Percentiles rank a stretch among this genome's conserved stretches.
Evolutionary conservation across 164 flowering plant species (phyloP).

Genomic region (Magnolia changhungtana): DNA sequence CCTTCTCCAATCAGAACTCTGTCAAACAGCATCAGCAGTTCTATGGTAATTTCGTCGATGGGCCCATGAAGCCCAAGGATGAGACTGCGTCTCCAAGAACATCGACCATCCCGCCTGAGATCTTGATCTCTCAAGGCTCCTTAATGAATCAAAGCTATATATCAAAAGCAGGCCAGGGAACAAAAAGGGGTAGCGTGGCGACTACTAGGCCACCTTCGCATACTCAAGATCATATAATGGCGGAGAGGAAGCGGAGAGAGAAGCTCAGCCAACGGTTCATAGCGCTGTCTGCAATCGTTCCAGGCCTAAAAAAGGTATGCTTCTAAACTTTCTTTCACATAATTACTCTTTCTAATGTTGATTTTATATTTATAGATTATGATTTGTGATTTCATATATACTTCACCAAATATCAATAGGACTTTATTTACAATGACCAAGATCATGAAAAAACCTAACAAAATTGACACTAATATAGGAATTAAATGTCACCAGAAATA

Average conservation of each 20-base stretch:
- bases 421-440: too few species aligned
- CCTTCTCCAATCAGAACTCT: slow-evolving; percentile 25
- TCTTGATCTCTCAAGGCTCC: slow-evolving; percentile 30
- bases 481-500: too few species aligned
- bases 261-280: slow-evolving; percentile 52
- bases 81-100: slow-evolving; percentile 5
- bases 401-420: too few species aligned
- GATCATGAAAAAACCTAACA: too few species aligned
- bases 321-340: neutral
- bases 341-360: neutral
- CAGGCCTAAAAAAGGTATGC: slow-evolving; percentile 52
- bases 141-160: slow-evolving; percentile 28
- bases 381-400: too few species aligned
- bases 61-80: slow-evolving; percentile 5
- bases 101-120: slow-evolving; percentile 22
- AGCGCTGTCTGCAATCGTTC: slow-evolving; percentile 47
- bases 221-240: slow-evolving; percentile 46
- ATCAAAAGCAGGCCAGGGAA: slow-evolving; percentile 33
- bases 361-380: too few species aligned
- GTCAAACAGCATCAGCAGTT: neutral
- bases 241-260: slow-evolving; percentile 57
- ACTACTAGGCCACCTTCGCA: slow-evolving; percentile 21
- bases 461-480: too few species aligned
- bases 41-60: slow-evolving; percentile 2
- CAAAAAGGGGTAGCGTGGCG: slow-evolving; percentile 27